Base-by-base conservation (phyloP, 371 early-diverging fungal genomes). In the Mucor circinelloides region DNA sequence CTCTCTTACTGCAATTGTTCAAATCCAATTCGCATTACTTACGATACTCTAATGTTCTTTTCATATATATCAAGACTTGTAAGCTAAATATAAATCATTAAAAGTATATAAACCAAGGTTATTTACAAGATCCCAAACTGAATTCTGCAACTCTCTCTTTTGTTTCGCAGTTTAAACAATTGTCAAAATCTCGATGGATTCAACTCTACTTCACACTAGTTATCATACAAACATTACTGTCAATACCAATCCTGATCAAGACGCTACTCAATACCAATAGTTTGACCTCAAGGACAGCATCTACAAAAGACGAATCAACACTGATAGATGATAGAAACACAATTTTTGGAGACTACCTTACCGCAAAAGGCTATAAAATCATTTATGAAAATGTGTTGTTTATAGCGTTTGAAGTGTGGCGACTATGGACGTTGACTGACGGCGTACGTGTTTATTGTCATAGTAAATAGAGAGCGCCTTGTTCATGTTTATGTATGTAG, bases 121-220 rank as follows among this genome's bases (percentile, higher is more conserved):
- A 12, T 23, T 59, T 38, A n/a, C 19, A 28, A 40, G 25, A 21
- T 57, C 36, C 28, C 4, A 57, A 57, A 57, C 32, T 30, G 12
- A 57, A 23, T 21, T 13, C 27, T 25, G 21, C 23, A 36, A 25
- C 28, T 17, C 7, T 38, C 36, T 10, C 28, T 56, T 15, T 10
- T 13, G 6, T 56, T 63, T 21, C 46, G 52, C 60, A 69, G 69
- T 63, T 60, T 32, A 64, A 58, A 69, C 60, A 64, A 42, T 25
- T 64, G 21, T 60, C 52, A n/a, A 69, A 60, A 55, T 69, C 65
- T 54, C 60, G 50, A 21, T 69, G 69, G 69, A 64, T 64, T 30
- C 58, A 55, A 34, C 17, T 60, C 6, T 69, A 60, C 17, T 55
- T 69, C 46, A 15, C 21, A 40, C 40, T 64, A 7, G 60, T 54